These are phyloP conservation scores for Vitis hybrid DNA, from an alignment of 177 flowering plant genomes.

Conservation along the genomic window DNA sequence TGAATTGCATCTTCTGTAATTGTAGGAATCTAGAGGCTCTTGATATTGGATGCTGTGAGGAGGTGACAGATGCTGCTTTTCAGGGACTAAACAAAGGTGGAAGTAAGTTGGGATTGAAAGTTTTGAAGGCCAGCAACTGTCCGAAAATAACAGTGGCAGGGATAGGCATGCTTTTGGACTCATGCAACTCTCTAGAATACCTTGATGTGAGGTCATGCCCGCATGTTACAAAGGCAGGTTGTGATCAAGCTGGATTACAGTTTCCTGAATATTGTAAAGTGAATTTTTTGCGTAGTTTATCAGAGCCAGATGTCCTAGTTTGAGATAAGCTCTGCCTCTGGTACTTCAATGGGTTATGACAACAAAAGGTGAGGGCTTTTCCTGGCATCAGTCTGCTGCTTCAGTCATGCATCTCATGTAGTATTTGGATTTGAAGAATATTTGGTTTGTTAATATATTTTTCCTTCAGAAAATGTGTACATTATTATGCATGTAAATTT, in stretches of 20 bases:
- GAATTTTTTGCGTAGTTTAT: constrained; percentile 58
- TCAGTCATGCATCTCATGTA: too few species aligned
- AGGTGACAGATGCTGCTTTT: constrained; percentile 83
- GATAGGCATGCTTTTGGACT: constrained; percentile 50
- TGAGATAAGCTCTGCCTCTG: constrained; percentile 10
- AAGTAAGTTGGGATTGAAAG: constrained; percentile 46
- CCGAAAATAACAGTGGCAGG: constrained; percentile 73
- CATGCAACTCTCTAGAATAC: constrained; percentile 64
- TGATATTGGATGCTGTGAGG: constrained; percentile 82
- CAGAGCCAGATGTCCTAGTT: constrained; percentile 49
- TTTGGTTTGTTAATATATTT: too few species aligned
- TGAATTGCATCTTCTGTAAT: constrained; percentile 50
- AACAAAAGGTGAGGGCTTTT: too few species aligned
- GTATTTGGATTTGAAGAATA: too few species aligned
- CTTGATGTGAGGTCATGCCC: constrained; percentile 93
- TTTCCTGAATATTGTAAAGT: constrained; percentile 77
- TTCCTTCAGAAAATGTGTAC: too few species aligned
- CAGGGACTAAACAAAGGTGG: constrained; percentile 36
- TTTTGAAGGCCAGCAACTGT: constrained; percentile 74
- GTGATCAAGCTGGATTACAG: constrained; percentile 76
- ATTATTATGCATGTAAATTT: too few species aligned
- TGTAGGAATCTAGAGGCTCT: constrained; percentile 78
- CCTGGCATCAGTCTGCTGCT: too few species aligned
- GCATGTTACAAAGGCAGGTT: constrained; percentile 49
- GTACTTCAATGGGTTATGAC: too few species aligned